Percentiles rank a stretch among this genome's conserved stretches.
Evolutionary conservation across 148 eudicot genomes (phyloP).

Genomic region (Pouteria glomerata): DNA sequence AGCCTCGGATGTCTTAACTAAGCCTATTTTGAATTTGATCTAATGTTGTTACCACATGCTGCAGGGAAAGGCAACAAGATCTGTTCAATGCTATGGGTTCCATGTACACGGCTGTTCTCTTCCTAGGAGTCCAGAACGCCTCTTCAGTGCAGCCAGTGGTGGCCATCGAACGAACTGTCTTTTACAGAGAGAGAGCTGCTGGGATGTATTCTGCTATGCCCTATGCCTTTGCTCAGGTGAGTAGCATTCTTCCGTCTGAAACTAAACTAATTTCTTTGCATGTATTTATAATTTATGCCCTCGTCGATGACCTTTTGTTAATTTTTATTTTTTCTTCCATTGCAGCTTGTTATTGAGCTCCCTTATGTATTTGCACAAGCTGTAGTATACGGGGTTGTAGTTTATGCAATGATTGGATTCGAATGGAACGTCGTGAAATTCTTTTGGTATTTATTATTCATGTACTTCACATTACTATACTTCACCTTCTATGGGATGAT

Average conservation of each 20-base stretch:
- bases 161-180: slow-evolving; percentile 44
- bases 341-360: slow-evolving; percentile 56
- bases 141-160: slow-evolving; percentile 69
- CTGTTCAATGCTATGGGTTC: slow-evolving; percentile 69
- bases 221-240: slow-evolving; percentile 74
- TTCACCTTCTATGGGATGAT: slow-evolving; percentile 55
- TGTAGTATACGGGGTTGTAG: slow-evolving; percentile 38
- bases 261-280: background rate
- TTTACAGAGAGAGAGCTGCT: slow-evolving; percentile 79
- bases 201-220: slow-evolving; percentile 79
- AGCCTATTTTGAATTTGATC: background rate
- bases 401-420: no score
- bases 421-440: slow-evolving; percentile 46
- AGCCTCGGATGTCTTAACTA: background rate
- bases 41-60: background rate
- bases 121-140: slow-evolving; percentile 58
- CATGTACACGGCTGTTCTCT: slow-evolving; percentile 54
- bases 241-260: background rate
- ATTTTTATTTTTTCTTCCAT: background rate
- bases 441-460: slow-evolving; percentile 66
- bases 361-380: slow-evolving; percentile 56
- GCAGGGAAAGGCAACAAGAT: slow-evolving; percentile 32
- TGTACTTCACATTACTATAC: slow-evolving; percentile 55
- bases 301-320: no score
- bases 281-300: background rate